A percentile compares a stretch with the other conserved stretches of the same genome.
These are phyloP conservation scores for Agaricus sinodeliciosus DNA, from an alignment of 768 basidiomycete genomes.

Conservation along the genomic window DNA sequence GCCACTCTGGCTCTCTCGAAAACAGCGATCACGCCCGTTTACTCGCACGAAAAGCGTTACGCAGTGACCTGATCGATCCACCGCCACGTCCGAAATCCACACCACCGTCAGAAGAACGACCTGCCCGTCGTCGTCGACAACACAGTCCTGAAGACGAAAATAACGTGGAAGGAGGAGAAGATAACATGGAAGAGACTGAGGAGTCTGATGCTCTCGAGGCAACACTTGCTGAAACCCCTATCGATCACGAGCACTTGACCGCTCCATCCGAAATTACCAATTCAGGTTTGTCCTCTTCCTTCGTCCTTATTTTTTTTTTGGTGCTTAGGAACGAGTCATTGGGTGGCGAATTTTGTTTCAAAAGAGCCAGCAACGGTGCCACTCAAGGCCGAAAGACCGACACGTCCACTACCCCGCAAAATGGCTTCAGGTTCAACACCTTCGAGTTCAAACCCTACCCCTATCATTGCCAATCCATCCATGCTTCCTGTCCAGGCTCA, in stretches of 20 bases:
- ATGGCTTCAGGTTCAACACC: conserved; percentile 27
- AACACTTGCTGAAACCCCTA: conserved; percentile 10
- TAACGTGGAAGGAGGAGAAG: conserved; percentile 16
- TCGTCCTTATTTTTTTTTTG: too few relatives aligned
- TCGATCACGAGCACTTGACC: conserved; percentile 16
- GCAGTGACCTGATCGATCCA: conserved; percentile 27
- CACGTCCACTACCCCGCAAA: conserved; percentile 59
- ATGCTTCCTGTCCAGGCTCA: conserved; percentile 82
- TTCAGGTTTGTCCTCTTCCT: conserved; percentile 15
- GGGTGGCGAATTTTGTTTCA: background rate
- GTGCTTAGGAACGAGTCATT: too few relatives aligned
- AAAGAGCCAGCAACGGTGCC: conserved; percentile 1
- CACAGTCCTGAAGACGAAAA: conserved; percentile 32
- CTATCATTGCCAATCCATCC: conserved; percentile 57
- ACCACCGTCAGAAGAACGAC: conserved; percentile 47
- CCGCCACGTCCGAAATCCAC: conserved; percentile 73
- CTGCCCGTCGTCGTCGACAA: conserved; percentile 38
- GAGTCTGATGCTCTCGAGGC: conserved; percentile 5
- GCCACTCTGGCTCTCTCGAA: conserved; percentile 55
- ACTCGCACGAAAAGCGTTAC: background rate
- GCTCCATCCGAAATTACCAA: conserved; percentile 15
- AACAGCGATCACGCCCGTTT: conserved; percentile 21
- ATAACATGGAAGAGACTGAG: conserved; percentile 16
- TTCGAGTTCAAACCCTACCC: conserved; percentile 36
- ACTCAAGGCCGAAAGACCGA: conserved; percentile 40